Base-by-base conservation (phyloP, 305 asterid genomes). In the Fraxinus sp. region DNA sequence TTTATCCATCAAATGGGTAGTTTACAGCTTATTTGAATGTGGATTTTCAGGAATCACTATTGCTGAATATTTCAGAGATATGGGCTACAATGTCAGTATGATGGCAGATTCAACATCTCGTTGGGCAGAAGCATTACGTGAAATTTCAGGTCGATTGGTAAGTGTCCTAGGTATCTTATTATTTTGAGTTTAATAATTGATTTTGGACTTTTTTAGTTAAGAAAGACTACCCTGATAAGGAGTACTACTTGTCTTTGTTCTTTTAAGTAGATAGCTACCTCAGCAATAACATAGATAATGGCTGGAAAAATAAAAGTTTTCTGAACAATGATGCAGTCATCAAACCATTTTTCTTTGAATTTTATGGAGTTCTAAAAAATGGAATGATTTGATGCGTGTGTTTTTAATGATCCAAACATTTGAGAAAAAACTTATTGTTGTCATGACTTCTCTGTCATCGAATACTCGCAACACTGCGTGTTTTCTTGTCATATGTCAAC, bases 81-180 rank as follows among this genome's bases (percentile, higher is more conserved):
- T 96, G 99, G 99, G 99, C 57, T 96, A 96, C 92, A 96, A 96
- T 87, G 99, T 96, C 83, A 94, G 99, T 89, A 96, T 96, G 99
- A 96, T 96, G 99, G 98, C 99, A 82, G 99, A 96, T 88, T 96
- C 98, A 39, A 96, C 99, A n/a, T 96, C 99, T 80, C 97, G 98
- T 36, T 96, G 99, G 99, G 99, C 99, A 71, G 99, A 96, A 89
- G 99, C 98, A 64, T 87, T 96, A 92, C 99, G 99, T 91, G 99
- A 96, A 89, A 96, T 96, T 86, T 96, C 99, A 46, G 99, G 99
- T 32, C 97, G 99, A 83, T 83, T 96, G 98, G 99, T 96, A 93
- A 75, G 92, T 81, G 43, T 83, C 66, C 36, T 75, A 7, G 41
- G 4, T 83, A 59, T 75, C 26, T 64, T 82, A 24, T 82, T 59